Percentiles rank a stretch among this genome's conserved stretches.
Conservation (phyloP, 768 basidiomycete genomes). For the Dentipellis fragilis region DNA sequence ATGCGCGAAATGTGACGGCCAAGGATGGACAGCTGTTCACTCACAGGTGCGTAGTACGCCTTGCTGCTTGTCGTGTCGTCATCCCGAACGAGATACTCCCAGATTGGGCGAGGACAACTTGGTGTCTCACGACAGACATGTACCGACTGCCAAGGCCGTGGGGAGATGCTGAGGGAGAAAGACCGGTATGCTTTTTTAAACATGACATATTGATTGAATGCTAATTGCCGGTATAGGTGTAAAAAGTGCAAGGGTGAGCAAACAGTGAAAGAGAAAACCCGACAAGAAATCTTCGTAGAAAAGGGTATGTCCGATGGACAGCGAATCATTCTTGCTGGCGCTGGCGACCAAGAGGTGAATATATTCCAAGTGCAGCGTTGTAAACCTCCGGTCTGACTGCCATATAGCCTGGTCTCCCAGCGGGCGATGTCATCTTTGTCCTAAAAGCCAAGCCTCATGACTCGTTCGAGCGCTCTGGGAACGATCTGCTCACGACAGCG, state of each 20-base stretch:
- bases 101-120: constrained; percentile 37
- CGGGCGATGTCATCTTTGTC: constrained; percentile 87
- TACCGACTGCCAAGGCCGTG: constrained; percentile 58
- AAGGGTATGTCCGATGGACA: constrained; percentile 80
- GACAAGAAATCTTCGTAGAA: constrained; percentile 80
- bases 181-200: constrained; percentile 45
- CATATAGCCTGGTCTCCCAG: constrained; percentile 66
- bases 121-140: constrained; percentile 49
- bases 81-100: background rate
- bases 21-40: constrained; percentile 60
- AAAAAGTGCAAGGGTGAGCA: constrained; percentile 92
- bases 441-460: constrained; percentile 60
- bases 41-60: constrained; percentile 32
- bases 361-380: background rate
- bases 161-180: constrained; percentile 71
- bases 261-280: constrained; percentile 78
- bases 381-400: background rate
- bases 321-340: constrained; percentile 81
- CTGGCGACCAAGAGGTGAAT: constrained; percentile 80
- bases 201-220: background rate
- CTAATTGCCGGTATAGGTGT: constrained; percentile 43
- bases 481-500: constrained; percentile 70
- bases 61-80: background rate
- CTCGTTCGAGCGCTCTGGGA: constrained; percentile 76
- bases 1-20: constrained; percentile 76